phyloP scores from a whole-genome alignment of 805 yeast genomes.

The Wickerhamiella azyma region DNA sequence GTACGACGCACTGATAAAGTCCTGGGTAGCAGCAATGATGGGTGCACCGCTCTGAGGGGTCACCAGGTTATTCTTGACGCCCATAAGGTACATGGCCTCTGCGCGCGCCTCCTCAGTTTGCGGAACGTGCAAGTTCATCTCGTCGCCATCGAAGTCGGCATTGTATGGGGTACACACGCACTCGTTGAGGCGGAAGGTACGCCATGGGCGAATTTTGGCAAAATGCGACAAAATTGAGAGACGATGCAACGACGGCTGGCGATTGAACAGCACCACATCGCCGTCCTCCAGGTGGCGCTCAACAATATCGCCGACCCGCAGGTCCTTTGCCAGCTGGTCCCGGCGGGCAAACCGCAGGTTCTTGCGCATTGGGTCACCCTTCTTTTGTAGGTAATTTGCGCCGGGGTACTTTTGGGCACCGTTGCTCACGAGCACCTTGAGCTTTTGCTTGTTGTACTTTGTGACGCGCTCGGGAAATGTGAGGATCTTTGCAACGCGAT shows the following conservation, averaged over 20 bases:
- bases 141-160: conserved; percentile 99
- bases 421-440: conserved; percentile 57
- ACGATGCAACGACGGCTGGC: conserved; percentile 96
- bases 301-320: conserved; percentile 80
- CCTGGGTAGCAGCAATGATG: conserved; percentile 98
- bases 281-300: conserved; percentile 97
- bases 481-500: conserved; percentile 84
- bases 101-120: conserved; percentile 98
- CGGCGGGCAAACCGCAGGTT: conserved; percentile 84
- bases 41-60: conserved; percentile 99
- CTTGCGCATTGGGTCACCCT: conserved; percentile 58
- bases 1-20: conserved; percentile 93
- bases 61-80: conserved; percentile 83
- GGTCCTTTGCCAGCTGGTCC: conserved; percentile 54
- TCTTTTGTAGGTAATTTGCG: conserved; percentile 80
- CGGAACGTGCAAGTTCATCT: conserved; percentile 97
- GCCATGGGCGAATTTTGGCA: conserved; percentile 94
- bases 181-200: conserved; percentile 91
- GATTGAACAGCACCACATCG: conserved; percentile 85
- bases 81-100: conserved; percentile 97
- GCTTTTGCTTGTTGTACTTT: conserved; percentile 65
- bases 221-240: conserved; percentile 87
- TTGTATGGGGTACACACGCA: conserved; percentile 99
- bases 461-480: conserved; percentile 95
- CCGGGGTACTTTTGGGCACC: conserved; percentile 94